Base-by-base conservation (phyloP, 2,329 filamentous ascomycete species). In the Curvularia spicifera region DNA sequence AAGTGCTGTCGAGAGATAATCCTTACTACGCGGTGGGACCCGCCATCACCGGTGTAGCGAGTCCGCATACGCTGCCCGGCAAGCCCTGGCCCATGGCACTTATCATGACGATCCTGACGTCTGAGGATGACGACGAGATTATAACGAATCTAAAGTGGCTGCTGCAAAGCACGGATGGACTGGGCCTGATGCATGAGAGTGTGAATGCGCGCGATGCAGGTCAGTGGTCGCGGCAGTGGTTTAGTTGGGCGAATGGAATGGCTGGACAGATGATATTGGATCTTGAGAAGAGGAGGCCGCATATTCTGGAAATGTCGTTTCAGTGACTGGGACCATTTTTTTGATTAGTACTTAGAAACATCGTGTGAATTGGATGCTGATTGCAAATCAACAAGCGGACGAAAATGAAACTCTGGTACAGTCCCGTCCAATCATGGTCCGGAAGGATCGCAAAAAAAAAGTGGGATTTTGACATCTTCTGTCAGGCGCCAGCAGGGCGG, bases 211-310 rank as follows among this genome's bases (percentile, higher is more conserved):
- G 75, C 53, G 71, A 77, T 48, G 62, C 61, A 7, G 73, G 64
- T 2, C 69, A 78, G 50, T 83, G 79, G 77, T 79, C 76, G n/a
- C 67, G 82, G 51, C 79, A 80, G 62, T 83, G 81, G 72, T 82
- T 83, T 62, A 78, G 76, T 3, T 83, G 82, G 82, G 81, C 81
- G 26, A 84, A 82, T 64, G 81, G 79, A n/a, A 61, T 83, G 63
- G 83, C 81, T 69, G 82, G 80, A 1, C 78, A 80, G 61, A 75
- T 76, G 67, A 76, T 83, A 31, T 48, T 82, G 18, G 77, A 81
- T 55, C 56, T 83, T n/a, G 75, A 80, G 55, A 67, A 68, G 49
- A 67, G 77, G 54, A 79, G 73, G 69, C 79, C 80, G 56, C 67
- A 76, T 56, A 60, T 83, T 35, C 61, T 82, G 64, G 68, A 70